A percentile compares a stretch with the other conserved stretches of the same genome.
phyloP scores from a whole-genome alignment of 371 early-diverging fungal species.

The Mucor velutinosus region DNA sequence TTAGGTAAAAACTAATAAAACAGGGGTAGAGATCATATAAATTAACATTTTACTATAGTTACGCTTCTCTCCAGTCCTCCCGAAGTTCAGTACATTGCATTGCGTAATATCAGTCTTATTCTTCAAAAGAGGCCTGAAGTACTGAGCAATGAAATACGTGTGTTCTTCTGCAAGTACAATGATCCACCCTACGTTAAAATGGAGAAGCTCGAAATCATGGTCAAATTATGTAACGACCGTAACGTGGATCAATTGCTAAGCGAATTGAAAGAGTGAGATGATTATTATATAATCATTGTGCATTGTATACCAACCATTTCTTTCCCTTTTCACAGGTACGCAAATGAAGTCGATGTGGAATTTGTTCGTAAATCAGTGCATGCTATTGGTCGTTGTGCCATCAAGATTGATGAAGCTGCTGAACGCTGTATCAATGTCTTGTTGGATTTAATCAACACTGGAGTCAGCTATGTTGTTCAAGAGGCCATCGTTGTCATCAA shows the following conservation, averaged over 20 bases:
- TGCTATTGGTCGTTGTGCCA: conserved; percentile 92
- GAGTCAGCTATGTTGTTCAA: conserved; percentile 91
- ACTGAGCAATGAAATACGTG: conserved; percentile 86
- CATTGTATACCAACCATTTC: neutral
- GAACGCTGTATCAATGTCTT: conserved; percentile 87
- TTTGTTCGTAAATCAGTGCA: conserved; percentile 92
- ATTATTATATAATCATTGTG: neutral
- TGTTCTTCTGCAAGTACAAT: conserved; percentile 98
- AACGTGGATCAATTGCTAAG: conserved; percentile 91
- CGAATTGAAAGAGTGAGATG: conserved; percentile 86
- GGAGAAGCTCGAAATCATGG: conserved; percentile 94
- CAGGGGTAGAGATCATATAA: neutral
- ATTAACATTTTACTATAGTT: conserved; percentile 49
- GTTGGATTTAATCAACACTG: conserved; percentile 88
- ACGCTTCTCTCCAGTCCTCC: conserved; percentile 86
- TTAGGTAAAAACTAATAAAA: conserved; percentile 54
- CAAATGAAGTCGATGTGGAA: conserved; percentile 96
- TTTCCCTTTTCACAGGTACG: conserved; percentile 61
- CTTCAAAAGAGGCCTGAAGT: conserved; percentile 92
- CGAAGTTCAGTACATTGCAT: conserved; percentile 96
- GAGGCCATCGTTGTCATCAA: conserved; percentile 92
- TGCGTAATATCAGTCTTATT: conserved; percentile 94
- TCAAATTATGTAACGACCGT: conserved; percentile 78
- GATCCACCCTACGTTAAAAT: conserved; percentile 98
- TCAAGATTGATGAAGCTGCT: conserved; percentile 88